Base-by-base conservation (phyloP, 2,329 filamentous ascomycete species). In the Ascochyta clinopodiicola region DNA sequence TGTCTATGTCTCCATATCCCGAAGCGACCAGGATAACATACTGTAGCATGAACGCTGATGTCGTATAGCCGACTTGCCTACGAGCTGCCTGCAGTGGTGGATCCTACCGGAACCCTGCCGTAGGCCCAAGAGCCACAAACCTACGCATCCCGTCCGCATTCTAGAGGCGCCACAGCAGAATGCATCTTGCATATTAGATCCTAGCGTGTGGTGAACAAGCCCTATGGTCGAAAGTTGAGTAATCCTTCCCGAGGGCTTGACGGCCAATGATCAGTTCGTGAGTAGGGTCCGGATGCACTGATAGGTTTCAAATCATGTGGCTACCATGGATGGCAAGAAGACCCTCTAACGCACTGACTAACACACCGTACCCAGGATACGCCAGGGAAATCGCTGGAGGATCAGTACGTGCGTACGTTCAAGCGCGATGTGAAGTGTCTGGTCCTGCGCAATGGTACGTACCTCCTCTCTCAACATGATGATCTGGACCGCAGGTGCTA, bases 91-190 rank as follows among this genome's bases (percentile, higher is more conserved):
- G 9, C n/a, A 29, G 9, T n/a, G 22, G 29, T 39, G 29, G 32
- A 24, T n/a, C 10, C 24, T 39, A 21, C 44, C 15, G 24, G 42
- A 24, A 29, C 13, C 24, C 21, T 45, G 35, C 27, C 39, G 29
- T 34, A 19, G 25, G 22, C 21, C 45, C 40, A 45, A 45, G 36
- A 24, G 42, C 52, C 46, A 43, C 42, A 45, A 55, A 24, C 25
- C 36, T 49, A 29, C 46, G 27, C 25, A 46, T 38, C 29, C 22
- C 12, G 29, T 31, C 46, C 46, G 32, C 42, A 51, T 22, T 56
- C 52, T 42, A 56, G 52, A 51, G 42, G 52, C 52, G 52, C 52
- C 52, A 56, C 52, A 43, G 22, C 24, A 38, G 52, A 51, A 51
- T 43, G 43, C 38, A 56, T 50, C 46, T 46, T 25, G 52, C 47